Conservation (phyloP, 2,329 filamentous ascomycete species). For the Zelopaecilomyces penicillatus region DNA sequence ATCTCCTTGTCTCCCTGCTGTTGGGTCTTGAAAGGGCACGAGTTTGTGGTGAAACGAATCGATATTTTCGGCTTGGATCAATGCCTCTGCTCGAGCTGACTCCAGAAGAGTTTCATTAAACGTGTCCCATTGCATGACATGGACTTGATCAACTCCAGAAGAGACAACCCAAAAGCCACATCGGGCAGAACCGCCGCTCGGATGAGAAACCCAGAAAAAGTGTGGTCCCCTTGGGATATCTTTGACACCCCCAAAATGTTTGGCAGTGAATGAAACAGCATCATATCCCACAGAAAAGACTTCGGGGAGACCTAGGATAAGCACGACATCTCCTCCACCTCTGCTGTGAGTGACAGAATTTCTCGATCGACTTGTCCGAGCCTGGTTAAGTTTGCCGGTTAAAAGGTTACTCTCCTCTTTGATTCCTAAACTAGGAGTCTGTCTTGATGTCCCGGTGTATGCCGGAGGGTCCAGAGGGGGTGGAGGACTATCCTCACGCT, state of each 20-base stretch:
- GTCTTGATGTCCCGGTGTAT: background rate
- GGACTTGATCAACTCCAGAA: constrained; percentile 24
- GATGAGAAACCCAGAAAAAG: constrained; percentile 50
- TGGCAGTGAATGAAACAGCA: constrained; percentile 37
- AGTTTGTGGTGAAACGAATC: constrained; percentile 31
- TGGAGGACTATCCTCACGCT: constrained; percentile 17
- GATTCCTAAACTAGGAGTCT: too few relatives aligned
- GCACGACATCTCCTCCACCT: constrained; percentile 40
- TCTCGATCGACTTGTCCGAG: background rate
- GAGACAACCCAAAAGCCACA: constrained; percentile 51
- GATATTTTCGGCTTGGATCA: constrained; percentile 34
- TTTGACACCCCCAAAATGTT: constrained; percentile 44
- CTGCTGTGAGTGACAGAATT: constrained; percentile 19
- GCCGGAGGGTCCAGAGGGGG: constrained; percentile 22
- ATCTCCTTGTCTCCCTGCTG: constrained; percentile 13
- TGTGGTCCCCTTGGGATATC: constrained; percentile 48
- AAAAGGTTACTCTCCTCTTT: too few relatives aligned
- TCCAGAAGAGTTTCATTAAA: constrained; percentile 47
- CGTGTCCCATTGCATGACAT: constrained; percentile 47
- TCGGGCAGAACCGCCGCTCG: constrained; percentile 38
- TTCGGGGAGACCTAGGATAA: constrained; percentile 43
- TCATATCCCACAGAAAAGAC: constrained; percentile 47
- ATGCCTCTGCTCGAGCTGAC: constrained; percentile 37
- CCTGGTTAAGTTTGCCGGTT: too few relatives aligned
- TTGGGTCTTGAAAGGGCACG: constrained; percentile 35